Conservation (phyloP, 257 asterid genomes). For the Cordia subcordata region DNA sequence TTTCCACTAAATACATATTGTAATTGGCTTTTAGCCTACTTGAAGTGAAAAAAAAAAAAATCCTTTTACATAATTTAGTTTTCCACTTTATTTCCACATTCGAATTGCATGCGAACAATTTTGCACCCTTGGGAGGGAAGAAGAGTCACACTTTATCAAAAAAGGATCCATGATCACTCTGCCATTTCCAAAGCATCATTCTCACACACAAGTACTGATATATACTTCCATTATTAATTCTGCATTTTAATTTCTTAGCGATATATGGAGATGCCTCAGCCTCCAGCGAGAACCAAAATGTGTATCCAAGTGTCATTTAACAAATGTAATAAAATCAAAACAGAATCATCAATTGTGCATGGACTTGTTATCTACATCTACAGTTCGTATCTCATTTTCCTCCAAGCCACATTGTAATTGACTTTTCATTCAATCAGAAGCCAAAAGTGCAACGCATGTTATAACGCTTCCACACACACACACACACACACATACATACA, state of each 20-base stretch:
- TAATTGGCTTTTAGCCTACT: too few relatives aligned
- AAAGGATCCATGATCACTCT: neutral
- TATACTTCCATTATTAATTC: neutral
- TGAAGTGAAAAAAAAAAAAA: too few relatives aligned
- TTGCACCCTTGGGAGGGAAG: slow-evolving; percentile 3
- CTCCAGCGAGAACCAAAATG: too few relatives aligned
- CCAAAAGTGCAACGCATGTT: neutral
- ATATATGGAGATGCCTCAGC: neutral
- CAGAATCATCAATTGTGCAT: neutral
- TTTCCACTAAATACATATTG: too few relatives aligned
- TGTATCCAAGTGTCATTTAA: too few relatives aligned
- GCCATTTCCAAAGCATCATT: neutral
- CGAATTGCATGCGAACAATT: too few relatives aligned
- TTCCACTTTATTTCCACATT: too few relatives aligned
- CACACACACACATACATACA: too few relatives aligned
- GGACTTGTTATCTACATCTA: neutral
- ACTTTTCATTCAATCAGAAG: slow-evolving; percentile 8
- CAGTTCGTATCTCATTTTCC: neutral
- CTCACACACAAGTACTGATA: too few relatives aligned
- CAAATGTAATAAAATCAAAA: neutral
- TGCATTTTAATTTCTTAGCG: too few relatives aligned
- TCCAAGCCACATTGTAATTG: neutral
- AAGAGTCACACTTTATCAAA: neutral
- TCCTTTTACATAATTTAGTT: too few relatives aligned
- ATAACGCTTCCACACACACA: too few relatives aligned